Base-by-base conservation (phyloP, 306 rosid genomes). In the Betula pendula region DNA sequence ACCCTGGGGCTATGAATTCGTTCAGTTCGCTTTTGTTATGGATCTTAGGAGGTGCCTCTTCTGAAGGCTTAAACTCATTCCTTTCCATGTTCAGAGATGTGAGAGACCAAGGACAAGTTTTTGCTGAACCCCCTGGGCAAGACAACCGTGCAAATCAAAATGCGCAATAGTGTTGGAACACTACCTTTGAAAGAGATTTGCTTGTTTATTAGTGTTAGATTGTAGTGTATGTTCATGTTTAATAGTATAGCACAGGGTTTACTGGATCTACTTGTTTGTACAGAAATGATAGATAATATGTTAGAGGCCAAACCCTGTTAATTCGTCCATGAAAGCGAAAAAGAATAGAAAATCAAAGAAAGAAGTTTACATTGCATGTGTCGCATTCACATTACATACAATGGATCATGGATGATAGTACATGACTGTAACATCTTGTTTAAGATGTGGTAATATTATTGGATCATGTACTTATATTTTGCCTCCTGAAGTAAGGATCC, bases 1-100 rank as follows among this genome's bases (percentile, higher is more conserved):
- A 88, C 83, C 93, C 96, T 0, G 94, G 97, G 31, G 62, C 86
- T 70, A 88, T 86, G 88, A 92, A 82, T 77, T 86, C 93, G 17
- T 89, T 95, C 83, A 89, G 98, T 77, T 95, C 99, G 70, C 82
- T 96, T 83, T 80, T 95, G 80, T 60, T 96, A 77, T 87, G 96
- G 96, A 91, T 96, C 80, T 81, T 96, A 73, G 98, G 98, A 74
- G 98, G 98, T 47, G 98, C 92, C 75, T 85, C 99, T 67, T 87
- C 97, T 10, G 97, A 96, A 88, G 92, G 98, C 78, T 89, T 83
- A 50, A 96, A 86, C 90, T 89, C 97, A 0, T 85, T 95, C 67
- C 87, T 90, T 68, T 92, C 99, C 65, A 88, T 96, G 86, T 91
- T 96, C 89, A 88, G 99, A 87, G 97, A 95, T 81, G 87, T 75